A percentile compares a stretch with the other conserved stretches of the same genome.
Conservation (phyloP, 2,329 filamentous ascomycete genomes). For the Aureobasidium leucospermi region DNA sequence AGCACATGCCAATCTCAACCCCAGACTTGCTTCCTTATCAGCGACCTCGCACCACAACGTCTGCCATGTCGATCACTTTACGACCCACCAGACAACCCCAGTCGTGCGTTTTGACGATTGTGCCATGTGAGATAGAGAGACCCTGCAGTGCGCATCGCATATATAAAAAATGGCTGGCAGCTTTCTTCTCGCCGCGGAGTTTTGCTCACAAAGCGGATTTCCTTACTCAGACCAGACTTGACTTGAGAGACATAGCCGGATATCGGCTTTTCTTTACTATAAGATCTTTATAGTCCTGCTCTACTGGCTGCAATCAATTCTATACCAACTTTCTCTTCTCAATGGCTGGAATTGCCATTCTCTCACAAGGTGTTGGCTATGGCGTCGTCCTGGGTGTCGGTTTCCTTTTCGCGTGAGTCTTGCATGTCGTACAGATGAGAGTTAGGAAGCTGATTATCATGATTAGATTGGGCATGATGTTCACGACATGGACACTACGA, state of each 20-base stretch:
- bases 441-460: constrained; percentile 15
- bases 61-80: not conserved
- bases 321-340: not conserved
- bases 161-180: not conserved
- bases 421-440: not conserved
- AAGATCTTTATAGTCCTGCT: not conserved
- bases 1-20: not conserved
- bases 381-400: constrained; percentile 70
- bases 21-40: constrained; percentile 5
- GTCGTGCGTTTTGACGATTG: not conserved
- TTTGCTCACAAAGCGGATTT: not conserved
- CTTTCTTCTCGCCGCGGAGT: not conserved
- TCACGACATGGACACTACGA: constrained; percentile 63
- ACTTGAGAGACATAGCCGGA: not conserved
- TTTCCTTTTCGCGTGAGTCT: constrained; percentile 56
- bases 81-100: not conserved
- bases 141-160: not conserved
- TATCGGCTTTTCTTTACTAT: not conserved
- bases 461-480: constrained; percentile 57
- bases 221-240: not conserved
- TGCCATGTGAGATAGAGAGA: not conserved
- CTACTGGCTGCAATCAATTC: not conserved
- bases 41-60: not conserved
- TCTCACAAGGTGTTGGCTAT: constrained; percentile 62
- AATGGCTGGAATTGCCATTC: constrained; percentile 23